Percentiles rank a stretch among this genome's conserved stretches.
phyloP scores from a whole-genome alignment of 2,329 filamentous ascomycete genomes.

The Nemania serpens region DNA sequence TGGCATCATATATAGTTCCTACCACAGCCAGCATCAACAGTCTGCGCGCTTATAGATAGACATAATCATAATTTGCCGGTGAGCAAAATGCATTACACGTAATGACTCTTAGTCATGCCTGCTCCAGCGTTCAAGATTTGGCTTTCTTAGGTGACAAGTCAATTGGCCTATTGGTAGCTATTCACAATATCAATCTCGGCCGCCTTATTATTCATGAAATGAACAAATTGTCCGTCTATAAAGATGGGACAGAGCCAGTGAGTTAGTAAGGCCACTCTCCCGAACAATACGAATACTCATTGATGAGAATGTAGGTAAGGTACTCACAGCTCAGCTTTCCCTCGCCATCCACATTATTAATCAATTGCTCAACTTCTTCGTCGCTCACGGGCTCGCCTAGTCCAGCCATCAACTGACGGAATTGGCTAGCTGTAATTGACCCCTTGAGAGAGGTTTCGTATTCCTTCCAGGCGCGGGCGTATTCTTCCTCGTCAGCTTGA shows the following conservation, averaged over 20 bases:
- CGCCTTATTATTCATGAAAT: conserved; percentile 43
- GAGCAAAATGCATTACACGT: not conserved
- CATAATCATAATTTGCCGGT: not conserved
- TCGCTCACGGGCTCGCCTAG: conserved; percentile 44
- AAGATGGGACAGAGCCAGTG: not conserved
- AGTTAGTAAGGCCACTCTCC: not conserved
- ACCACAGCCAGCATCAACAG: not conserved
- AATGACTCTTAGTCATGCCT: no score
- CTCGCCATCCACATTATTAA: conserved; percentile 44
- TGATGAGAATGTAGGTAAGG: conserved; percentile 23
- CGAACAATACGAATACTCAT: not conserved
- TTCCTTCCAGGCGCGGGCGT: conserved; percentile 43
- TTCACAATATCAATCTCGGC: conserved; percentile 39
- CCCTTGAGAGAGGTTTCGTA: conserved; percentile 43
- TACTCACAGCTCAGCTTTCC: conserved; percentile 45
- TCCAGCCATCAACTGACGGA: conserved; percentile 42
- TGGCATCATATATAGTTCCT: not conserved
- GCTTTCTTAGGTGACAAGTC: not conserved
- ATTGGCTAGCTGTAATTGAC: conserved; percentile 42
- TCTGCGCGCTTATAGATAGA: not conserved
- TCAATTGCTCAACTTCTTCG: conserved; percentile 41
- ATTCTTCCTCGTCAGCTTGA: conserved; percentile 36
- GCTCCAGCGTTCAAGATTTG: not conserved
- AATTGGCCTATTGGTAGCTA: conserved; percentile 28
- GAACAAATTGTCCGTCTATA: conserved; percentile 36